These are phyloP conservation scores for Scytalidium lignicola DNA, from an alignment of 2,329 filamentous ascomycete species.

Conservation along the genomic window DNA sequence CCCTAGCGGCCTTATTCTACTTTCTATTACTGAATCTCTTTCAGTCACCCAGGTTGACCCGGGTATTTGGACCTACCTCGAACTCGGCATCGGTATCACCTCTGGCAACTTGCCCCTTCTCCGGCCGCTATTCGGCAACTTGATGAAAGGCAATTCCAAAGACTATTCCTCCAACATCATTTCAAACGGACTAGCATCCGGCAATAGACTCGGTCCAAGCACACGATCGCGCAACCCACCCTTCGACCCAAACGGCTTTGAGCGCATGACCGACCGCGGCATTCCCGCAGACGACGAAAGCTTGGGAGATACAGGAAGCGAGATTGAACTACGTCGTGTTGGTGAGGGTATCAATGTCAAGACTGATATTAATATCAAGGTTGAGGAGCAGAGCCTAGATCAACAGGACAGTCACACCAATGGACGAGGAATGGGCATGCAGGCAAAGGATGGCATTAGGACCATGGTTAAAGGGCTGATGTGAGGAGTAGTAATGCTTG, in stretches of 20 bases:
- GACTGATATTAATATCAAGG: conserved; percentile 6
- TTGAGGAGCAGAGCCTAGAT: conserved; percentile 3
- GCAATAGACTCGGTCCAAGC: not conserved
- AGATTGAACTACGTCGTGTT: conserved; percentile 1
- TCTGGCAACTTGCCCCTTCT: conserved; percentile 28
- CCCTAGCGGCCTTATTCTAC: too few relatives aligned
- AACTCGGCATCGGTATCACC: conserved; percentile 28
- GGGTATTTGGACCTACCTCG: conserved; percentile 37
- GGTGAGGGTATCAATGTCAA: conserved; percentile 4
- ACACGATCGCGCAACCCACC: conserved; percentile 1
- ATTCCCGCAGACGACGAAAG: conserved; percentile 4
- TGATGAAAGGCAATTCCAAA: conserved; percentile 2
- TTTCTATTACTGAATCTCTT: not conserved
- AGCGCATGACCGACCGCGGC: not conserved
- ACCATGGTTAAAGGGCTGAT: not conserved
- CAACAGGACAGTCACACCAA: not conserved
- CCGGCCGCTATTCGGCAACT: conserved; percentile 24
- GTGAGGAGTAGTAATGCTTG: not conserved
- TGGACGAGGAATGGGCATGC: not conserved
- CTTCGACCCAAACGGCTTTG: conserved; percentile 2
- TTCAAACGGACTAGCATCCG: not conserved
- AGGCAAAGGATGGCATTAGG: not conserved
- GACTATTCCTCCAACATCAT: not conserved
- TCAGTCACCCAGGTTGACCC: conserved; percentile 14
- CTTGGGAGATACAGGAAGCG: conserved; percentile 3